Evolutionary conservation across 495 filamentous ascomycete genomes (phyloP), one percentile per base, ranked within the genome.

Genomic region (Tuber aestivum): DNA sequence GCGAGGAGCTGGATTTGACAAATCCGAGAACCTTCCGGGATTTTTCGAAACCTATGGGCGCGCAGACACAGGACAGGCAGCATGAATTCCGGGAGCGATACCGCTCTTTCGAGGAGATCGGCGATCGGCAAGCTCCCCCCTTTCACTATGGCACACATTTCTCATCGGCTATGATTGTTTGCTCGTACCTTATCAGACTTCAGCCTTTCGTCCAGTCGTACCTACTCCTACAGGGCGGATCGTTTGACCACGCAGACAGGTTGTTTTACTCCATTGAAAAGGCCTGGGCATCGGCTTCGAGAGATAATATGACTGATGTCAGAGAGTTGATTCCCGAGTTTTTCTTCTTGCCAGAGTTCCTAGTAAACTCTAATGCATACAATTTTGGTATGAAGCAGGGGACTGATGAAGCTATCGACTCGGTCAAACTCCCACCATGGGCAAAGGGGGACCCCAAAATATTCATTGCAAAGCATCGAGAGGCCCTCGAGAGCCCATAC

Each of bases 111-210:
- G 92, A 92, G 18, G 95, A 98, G 83, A 97, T 98, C 88, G 93
- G 91, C 61, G 94, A 95, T 80, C 86, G 89, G 14, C 88, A 88
- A 48, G 85, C 88, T 16, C 91, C 91, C 23, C 91, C 96, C 4
- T 99, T 97, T 82, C 96, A 99, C 83, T 98, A 97, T 82, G 95
- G 95, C 61, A 99, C 95, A 9, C 95, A 99, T 83, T 99, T 98
- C 84, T 98, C 96, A 35, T 97, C 95, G 8, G 96, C 95, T 32
- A 99, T 97, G 95, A 98, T 97, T 72, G 95, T 99, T 38, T 91
- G 93, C 41, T 97, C 94, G 0, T 99, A 97, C 81, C 88, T 99
- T 68, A 97, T 98, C 78, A 91, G 95, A 9, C 86, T 99, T 20
- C 95, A 97, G 77, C 95, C 95, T 0, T 99, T 98, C 83, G 94